Base-by-base conservation (phyloP, 805 yeast species). In the Metschnikowia peoriensis region DNA sequence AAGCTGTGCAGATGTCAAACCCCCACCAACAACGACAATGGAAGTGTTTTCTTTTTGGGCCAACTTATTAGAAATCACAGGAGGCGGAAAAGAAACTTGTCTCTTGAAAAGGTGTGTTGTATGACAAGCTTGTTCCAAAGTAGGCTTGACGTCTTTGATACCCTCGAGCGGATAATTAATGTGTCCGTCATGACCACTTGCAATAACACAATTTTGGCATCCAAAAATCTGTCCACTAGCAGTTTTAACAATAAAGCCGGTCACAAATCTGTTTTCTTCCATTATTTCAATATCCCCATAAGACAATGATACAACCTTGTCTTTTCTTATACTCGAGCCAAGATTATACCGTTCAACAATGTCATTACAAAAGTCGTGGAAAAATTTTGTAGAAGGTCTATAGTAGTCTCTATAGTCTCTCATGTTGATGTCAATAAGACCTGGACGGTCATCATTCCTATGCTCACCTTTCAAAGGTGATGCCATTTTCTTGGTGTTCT, bases 1-100 rank as follows among this genome's bases (percentile, higher is more conserved):
- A 10, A 77, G 59, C 50, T 76, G 81, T 1, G 80, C 80, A 1
- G 79, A 72, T 0, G 80, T 75, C 34, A 76, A 61, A 0, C 80
- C 80, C 1, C 80, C 80, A 1, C 80, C 81, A 7, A 76, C 76
- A 22, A 76, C 71, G 10, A 69, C 71, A 9, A 70, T 49, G 1
- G 57, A 48, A 10, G 60, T 39, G 14, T 29, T 15, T 29, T 44
- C 28, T 0, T 32, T 41, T 32, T 28, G 8, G 54, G 51, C 52
- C 6, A 58, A 47, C 38, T 63, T 62, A 14, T 39, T 44, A 38
- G 56, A 42, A 7, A 61, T 28, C 35, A 62, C 52, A 16, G 53
- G 54, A 50, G 65, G 61, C 12, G 69, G 67, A 32, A 61, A 70
- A 11, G 56, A 41, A 1, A 66, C 69, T 27, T 60, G 38, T 6